phyloP scores from a whole-genome alignment of 305 asterid species.

The Andrographis paniculata region DNA sequence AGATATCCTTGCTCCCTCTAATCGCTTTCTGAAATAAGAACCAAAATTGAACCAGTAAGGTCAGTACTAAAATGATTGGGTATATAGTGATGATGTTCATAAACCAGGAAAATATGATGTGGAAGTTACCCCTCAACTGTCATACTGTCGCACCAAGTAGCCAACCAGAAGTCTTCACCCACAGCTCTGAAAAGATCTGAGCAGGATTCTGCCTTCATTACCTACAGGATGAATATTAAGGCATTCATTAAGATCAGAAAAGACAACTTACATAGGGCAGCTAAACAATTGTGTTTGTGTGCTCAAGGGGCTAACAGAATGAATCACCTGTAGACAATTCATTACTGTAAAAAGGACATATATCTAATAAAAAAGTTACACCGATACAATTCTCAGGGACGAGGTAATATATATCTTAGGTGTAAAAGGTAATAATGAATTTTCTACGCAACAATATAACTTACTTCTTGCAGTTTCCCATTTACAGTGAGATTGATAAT shows the following conservation, averaged over 20 bases:
- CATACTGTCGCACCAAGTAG: conserved; percentile 78
- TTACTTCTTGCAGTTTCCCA: conserved; percentile 75
- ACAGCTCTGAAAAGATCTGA: conserved; percentile 68
- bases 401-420: neutral
- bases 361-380: conserved; percentile 5
- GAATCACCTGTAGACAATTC: too few species aligned
- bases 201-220: conserved; percentile 80
- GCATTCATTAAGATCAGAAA: conserved; percentile 12
- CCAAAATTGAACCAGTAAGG: conserved; percentile 7
- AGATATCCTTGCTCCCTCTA: conserved; percentile 94
- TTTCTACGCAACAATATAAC: conserved; percentile 20
- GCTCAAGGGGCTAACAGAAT: too few species aligned
- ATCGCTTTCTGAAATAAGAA: conserved; percentile 67
- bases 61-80: conserved; percentile 14
- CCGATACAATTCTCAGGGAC: neutral
- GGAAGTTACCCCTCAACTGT: conserved; percentile 76
- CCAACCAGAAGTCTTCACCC: conserved; percentile 93
- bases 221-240: conserved; percentile 40
- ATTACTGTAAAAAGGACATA: too few species aligned
- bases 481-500: conserved; percentile 61
- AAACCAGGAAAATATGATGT: conserved; percentile 9
- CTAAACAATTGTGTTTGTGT: too few species aligned
- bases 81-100: conserved; percentile 6
- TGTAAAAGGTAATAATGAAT: conserved; percentile 6
- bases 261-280: conserved; percentile 11